A percentile compares a stretch with the other conserved stretches of the same genome.
These are phyloP conservation scores for Candida gorgasii DNA, from an alignment of 805 yeast genomes.

Conservation along the genomic window DNA sequence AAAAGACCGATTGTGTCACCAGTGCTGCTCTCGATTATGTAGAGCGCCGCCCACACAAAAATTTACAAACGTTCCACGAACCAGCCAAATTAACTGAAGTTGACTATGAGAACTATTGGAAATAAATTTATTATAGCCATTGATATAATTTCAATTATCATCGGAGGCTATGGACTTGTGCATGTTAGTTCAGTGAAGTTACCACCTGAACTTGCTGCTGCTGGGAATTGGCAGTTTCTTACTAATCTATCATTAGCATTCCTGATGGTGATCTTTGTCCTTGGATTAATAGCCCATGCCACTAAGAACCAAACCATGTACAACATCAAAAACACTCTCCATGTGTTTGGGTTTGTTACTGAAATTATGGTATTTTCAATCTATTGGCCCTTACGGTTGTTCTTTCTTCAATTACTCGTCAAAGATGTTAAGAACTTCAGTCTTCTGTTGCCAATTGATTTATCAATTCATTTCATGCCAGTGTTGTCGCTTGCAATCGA, in stretches of 20 bases:
- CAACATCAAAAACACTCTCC: slow-evolving; percentile 39
- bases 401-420: slow-evolving; percentile 50
- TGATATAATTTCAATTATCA: slow-evolving; percentile 24
- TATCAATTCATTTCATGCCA: slow-evolving; percentile 63
- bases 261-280: slow-evolving; percentile 43
- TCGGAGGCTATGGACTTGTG: slow-evolving; percentile 32
- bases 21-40: too few species aligned
- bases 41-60: too few species aligned
- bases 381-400: slow-evolving; percentile 69
- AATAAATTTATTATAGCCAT: slow-evolving; percentile 27
- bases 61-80: not conserved
- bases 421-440: slow-evolving; percentile 28
- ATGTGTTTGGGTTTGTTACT: slow-evolving; percentile 56
- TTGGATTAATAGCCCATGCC: slow-evolving; percentile 41
- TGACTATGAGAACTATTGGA: slow-evolving; percentile 23
- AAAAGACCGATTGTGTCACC: too few species aligned
- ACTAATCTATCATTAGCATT: slow-evolving; percentile 62
- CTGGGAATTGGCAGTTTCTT: slow-evolving; percentile 72
- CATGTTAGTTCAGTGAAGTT: slow-evolving; percentile 27
- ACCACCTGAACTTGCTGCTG: slow-evolving; percentile 52
- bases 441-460: slow-evolving; percentile 53
- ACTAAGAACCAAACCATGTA: slow-evolving; percentile 24
- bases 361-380: slow-evolving; percentile 63
- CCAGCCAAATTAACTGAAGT: not conserved
- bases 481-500: slow-evolving; percentile 52